A percentile compares a stretch with the other conserved stretches of the same genome.
These are phyloP conservation scores for Populus pruinosa DNA, from an alignment of 345 rosid species.

Conservation along the genomic window DNA sequence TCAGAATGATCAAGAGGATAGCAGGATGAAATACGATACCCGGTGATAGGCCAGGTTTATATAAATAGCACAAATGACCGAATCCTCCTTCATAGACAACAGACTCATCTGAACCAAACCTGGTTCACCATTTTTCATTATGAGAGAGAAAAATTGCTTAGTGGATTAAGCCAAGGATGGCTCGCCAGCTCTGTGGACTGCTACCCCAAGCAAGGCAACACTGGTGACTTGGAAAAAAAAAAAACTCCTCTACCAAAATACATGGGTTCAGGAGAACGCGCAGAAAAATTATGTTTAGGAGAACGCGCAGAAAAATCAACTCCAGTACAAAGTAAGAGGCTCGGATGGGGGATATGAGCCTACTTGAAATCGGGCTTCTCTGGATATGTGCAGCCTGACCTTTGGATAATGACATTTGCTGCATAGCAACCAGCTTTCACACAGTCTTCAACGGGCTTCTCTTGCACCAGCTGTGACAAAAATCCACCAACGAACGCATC, in stretches of 20 bases:
- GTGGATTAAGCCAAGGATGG: not conserved
- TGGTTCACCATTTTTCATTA: not conserved
- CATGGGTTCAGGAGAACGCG: constrained; percentile 13
- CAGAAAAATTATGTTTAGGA: not conserved
- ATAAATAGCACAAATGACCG: not conserved
- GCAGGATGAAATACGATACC: not conserved
- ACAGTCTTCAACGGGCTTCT: constrained; percentile 69
- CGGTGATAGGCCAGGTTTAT: not conserved
- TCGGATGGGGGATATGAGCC: not conserved
- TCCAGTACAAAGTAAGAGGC: not conserved
- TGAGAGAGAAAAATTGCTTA: not conserved
- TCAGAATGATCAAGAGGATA: not conserved
- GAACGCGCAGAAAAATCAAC: not conserved
- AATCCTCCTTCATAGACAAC: no score
- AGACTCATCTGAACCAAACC: constrained; percentile 2
- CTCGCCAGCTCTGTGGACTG: not conserved
- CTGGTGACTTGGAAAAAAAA: not conserved
- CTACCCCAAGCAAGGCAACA: not conserved
- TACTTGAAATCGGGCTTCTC: constrained; percentile 52
- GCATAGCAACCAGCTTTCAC: constrained; percentile 85
- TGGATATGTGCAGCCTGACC: constrained; percentile 93
- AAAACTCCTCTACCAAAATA: constrained; percentile 11
- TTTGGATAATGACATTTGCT: constrained; percentile 77
- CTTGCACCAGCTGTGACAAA: constrained; percentile 75
- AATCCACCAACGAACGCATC: constrained; percentile 90